phyloP scores from a whole-genome alignment of 2,329 filamentous ascomycete genomes.

The Aurifilum marmelostoma region DNA sequence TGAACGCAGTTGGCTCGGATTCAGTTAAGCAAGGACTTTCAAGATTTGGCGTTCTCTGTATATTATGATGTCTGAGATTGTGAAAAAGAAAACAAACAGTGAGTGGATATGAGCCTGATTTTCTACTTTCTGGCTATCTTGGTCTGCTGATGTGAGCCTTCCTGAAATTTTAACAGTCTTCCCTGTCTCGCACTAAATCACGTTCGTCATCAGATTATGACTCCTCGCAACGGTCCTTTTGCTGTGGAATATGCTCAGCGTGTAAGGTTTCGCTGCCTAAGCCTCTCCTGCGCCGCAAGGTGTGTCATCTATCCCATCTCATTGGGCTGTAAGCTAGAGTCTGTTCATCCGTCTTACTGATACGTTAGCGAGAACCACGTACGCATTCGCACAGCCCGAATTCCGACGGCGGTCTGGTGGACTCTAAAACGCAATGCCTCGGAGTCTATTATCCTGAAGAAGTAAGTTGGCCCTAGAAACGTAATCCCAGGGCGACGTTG shows the following conservation, averaged over 20 bases:
- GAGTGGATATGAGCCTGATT: background rate
- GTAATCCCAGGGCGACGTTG: background rate
- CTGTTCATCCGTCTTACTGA: conserved; percentile 7
- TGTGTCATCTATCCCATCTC: too few species aligned
- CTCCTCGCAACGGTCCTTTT: background rate
- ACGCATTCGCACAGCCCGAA: background rate
- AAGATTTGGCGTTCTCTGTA: background rate
- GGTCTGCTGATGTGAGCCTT: background rate
- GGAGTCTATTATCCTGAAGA: background rate
- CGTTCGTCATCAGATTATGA: background rate
- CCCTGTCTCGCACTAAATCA: background rate
- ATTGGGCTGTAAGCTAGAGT: background rate
- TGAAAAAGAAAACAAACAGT: background rate
- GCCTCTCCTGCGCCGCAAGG: background rate
- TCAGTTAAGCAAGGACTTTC: background rate
- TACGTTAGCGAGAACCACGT: background rate
- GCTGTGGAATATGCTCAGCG: background rate
- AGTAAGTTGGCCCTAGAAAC: background rate
- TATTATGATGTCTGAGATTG: background rate
- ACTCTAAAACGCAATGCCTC: conserved; percentile 1
- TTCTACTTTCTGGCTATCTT: background rate
- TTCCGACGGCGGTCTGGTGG: background rate
- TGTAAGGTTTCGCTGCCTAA: background rate
- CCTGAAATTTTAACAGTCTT: background rate
- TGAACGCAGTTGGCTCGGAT: background rate